Base-by-base conservation (phyloP, 306 rosid species). In the Rubus parviflorus region DNA sequence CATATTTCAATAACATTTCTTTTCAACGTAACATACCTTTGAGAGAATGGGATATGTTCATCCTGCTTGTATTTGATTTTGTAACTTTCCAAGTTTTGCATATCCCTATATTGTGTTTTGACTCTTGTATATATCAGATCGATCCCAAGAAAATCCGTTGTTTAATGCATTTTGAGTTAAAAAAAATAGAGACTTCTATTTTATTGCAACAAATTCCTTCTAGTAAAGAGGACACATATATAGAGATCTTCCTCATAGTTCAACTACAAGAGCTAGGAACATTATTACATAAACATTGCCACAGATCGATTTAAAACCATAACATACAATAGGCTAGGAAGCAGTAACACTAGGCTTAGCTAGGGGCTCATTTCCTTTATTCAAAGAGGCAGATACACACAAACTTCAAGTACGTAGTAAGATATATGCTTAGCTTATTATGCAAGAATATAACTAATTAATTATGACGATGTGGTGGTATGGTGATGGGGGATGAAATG, bases 401-500 rank as follows among this genome's bases (percentile, higher is more conserved):
- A 3, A 4, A 45, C 54, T 68, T 13, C 73, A 45, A 5, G 41
- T 25, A 60, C 19, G 6, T 5, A 60, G 41, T 17, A 60, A 25
- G 19, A 16, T 60, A 25, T 40, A 16, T 23, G 23, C 1, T 23
- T 10, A 9, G 37, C 64, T 57, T 57, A 57, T 57, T 20, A 22
- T 58, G 65, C 65, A 58, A 58, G 65, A 58, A 19, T 3, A 58
- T 37, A 70, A 16, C 9, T 30, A 70, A 8, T 30, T 30, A 70
- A 8, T 30, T 30, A 30, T 30, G 2, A 30, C 46, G 45, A 13
- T 25, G 41, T 41, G 56, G 2, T 16, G 52, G 78, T 4, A 81
- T 72, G 80, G 69, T 23, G 62, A 85, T 54, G 14, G 88, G 68
- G 41, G 69, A 6, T 13, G 81, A 76, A 58, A 86, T 7, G 41